Evolutionary conservation across 2,329 filamentous ascomycete genomes (phyloP), one percentile per base, ranked within the genome.

Genomic region (Aureobasidium sp.): DNA sequence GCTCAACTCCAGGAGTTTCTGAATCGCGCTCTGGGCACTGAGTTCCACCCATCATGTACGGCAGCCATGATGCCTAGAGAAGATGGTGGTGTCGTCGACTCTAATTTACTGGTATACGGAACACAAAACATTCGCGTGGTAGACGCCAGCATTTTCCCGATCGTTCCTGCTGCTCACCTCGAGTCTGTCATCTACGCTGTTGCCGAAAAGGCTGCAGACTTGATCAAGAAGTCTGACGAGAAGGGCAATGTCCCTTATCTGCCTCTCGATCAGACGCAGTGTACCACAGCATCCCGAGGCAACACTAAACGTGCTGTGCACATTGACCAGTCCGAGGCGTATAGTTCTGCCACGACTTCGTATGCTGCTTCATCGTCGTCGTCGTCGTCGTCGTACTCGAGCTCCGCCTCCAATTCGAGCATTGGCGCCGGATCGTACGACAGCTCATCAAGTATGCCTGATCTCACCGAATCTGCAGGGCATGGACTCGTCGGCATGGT

Each of bases 61-160:
- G 75, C 76, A 37, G 75, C 76, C 15, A 81, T 81, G 79, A 70
- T 77, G 48, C 76, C 77, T 2, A 67, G 69, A 39, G 75, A 76
- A 27, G 70, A 77, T 6, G 79, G 78, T 0, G 80, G 79, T 5
- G 80, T 81, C 14, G 79, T 81, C 0, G 75, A 79, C 61, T 63
- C 74, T 12, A 67, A 69, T 22, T 68, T 78, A 4, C 67, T 67
- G 39, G 77, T 79, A 0, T 76, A 77, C 62, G 76, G 76, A 5
- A 74, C 73, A 15, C 67, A 66, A 37, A 76, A 76, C 59, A 64
- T 78, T 39, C 72, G 77, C 49, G 73, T 79, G n/a, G 75, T 77
- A 3, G 77, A 79, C 66, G 75, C 75, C 5, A 70, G 72, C 17
- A 69, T 78, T 36, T 73, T 78, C 41, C 77, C 77, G 8, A 62